Base-by-base conservation (phyloP, 805 yeast species). In the Blastobotrys terrestris region DNA sequence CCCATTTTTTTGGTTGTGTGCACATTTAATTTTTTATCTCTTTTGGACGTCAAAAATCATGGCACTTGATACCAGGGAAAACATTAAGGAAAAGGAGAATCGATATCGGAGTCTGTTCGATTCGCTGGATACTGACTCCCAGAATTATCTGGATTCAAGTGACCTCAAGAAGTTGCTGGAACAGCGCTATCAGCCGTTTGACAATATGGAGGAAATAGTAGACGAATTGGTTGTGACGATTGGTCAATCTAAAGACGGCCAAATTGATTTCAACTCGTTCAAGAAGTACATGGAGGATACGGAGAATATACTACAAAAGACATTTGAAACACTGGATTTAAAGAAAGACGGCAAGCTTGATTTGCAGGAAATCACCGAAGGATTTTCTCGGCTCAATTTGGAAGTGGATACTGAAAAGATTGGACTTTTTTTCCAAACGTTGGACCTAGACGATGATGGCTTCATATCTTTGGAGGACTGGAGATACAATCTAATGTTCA, bases 381-480 rank as follows among this genome's bases (percentile, higher is more conserved):
- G 92, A 60, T 71, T 91, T 53, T 71, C 77, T 13, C 68, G 72
- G 2, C 72, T 87, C 53, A 77, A 83, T 11, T 68, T 81, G 48
- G 67, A 72, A 16, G 81, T 87, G 11, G 74, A 79, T 2, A 72
- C 72, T 11, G 66, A 73, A 13, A 79, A 79, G 57, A 71, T 85
- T 40, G 80, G 80, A 52, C 67, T 69, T 4, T 72, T 88, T 54
- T 84, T 84, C 72, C 63, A 72, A 39, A 76, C 73, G 53, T 56
- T 83, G 47, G 90, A 82, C 65, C 67, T 67, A 39, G 74, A 80
- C 55, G 70, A 77, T 46, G 80, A 78, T 52, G 92, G 94, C 1
- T 79, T 74, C 58, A 82, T 92, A 44, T 83, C 94, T 0, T 87
- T 80, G 63, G 89, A 89, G 50, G 92, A 92, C 60, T 94, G 95